phyloP scores from a whole-genome alignment of 768 basidiomycete species.

The Candolleomyces efflorescens region DNA sequence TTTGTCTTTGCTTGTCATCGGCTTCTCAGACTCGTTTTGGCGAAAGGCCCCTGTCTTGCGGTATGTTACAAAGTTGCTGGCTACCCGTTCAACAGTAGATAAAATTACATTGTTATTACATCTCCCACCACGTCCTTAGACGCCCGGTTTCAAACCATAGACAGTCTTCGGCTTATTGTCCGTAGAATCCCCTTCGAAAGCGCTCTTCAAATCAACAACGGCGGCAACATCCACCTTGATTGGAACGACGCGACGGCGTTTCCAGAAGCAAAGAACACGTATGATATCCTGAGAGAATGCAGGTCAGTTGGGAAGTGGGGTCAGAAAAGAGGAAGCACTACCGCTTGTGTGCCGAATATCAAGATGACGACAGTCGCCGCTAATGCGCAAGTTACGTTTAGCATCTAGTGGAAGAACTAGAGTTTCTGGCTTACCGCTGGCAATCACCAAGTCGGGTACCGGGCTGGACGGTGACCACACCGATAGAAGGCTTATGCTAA shows the following conservation, averaged over 20 bases:
- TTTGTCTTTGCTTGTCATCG: conserved; percentile 27
- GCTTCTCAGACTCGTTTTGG: neutral
- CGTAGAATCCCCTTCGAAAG: conserved; percentile 7
- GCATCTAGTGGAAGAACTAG: neutral
- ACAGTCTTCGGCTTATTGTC: too few species aligned
- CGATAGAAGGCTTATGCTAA: conserved; percentile 42
- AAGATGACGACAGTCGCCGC: conserved; percentile 40
- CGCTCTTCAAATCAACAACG: conserved; percentile 14
- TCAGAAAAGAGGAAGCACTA: conserved; percentile 9
- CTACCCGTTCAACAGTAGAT: too few species aligned
- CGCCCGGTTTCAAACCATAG: too few species aligned
- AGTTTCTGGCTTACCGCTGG: conserved; percentile 30
- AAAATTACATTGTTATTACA: neutral
- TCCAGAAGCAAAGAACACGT: conserved; percentile 32
- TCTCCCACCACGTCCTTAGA: too few species aligned
- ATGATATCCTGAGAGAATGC: conserved; percentile 30
- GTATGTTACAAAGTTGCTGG: neutral
- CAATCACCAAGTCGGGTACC: conserved; percentile 43
- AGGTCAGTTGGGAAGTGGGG: neutral
- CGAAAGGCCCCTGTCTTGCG: neutral
- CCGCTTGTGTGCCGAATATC: conserved; percentile 44
- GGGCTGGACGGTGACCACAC: conserved; percentile 40
- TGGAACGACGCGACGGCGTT: conserved; percentile 9
- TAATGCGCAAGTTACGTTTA: conserved; percentile 12
- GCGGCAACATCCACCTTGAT: conserved; percentile 6